Conservation (phyloP, 2,329 filamentous ascomycete species). For the Aspergillus ochraceoroseus region DNA sequence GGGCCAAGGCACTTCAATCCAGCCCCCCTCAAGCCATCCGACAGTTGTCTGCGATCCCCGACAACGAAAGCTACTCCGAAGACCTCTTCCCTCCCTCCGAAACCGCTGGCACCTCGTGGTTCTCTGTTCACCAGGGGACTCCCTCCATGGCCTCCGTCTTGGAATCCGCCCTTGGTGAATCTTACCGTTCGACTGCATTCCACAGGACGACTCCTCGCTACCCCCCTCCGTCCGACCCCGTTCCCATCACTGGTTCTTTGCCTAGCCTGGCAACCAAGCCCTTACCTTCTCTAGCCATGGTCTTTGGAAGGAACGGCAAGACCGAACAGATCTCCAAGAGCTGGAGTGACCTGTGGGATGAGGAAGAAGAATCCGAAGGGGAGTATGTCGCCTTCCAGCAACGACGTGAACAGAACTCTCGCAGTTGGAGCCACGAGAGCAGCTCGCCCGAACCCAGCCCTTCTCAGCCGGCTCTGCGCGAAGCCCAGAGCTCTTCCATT, state of each 20-base stretch:
- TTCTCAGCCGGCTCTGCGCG: slow-evolving; percentile 50
- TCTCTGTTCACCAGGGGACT: slow-evolving; percentile 67
- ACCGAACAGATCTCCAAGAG: slow-evolving; percentile 86
- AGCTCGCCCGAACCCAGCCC: slow-evolving; percentile 49
- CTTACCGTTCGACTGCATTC: slow-evolving; percentile 68
- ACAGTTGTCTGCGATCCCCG: slow-evolving; percentile 79
- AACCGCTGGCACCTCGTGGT: slow-evolving; percentile 64
- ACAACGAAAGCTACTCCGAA: slow-evolving; percentile 72
- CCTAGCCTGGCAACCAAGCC: slow-evolving; percentile 58
- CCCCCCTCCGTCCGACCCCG: slow-evolving; percentile 53
- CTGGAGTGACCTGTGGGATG: slow-evolving; percentile 98
- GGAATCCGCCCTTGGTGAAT: slow-evolving; percentile 74
- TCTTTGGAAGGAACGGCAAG: slow-evolving; percentile 68
- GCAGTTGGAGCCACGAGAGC: slow-evolving; percentile 75
- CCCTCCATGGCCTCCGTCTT: slow-evolving; percentile 79
- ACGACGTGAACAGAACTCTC: slow-evolving; percentile 59
- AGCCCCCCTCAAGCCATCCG: slow-evolving; percentile 66
- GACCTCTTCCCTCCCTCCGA: slow-evolving; percentile 80
- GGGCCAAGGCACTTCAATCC: slow-evolving; percentile 83
- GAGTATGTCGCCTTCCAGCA: slow-evolving; percentile 58
- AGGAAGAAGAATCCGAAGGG: slow-evolving; percentile 67
- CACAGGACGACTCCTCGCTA: slow-evolving; percentile 40
- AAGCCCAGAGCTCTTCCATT: slow-evolving; percentile 51
- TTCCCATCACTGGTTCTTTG: slow-evolving; percentile 75
- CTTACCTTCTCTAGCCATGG: slow-evolving; percentile 66